These are phyloP conservation scores for Lophium mytilinum DNA, from an alignment of 495 filamentous ascomycete species.

Conservation along the genomic window DNA sequence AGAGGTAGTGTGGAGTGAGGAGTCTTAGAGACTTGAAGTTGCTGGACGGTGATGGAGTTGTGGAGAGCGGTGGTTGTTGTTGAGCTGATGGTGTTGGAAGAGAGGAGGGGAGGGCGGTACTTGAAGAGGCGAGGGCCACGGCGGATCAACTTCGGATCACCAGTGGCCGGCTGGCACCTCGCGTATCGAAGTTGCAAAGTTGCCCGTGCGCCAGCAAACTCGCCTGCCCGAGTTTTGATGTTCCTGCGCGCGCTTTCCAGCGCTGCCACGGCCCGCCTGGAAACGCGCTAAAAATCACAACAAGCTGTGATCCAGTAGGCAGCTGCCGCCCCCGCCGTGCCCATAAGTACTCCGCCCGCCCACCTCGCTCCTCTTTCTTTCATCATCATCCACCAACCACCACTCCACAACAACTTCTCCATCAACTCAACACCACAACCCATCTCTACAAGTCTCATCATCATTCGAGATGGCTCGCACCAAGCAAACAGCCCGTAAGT, in stretches of 20 bases:
- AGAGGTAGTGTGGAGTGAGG: conserved; percentile 23
- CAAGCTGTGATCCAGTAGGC: conserved; percentile 14
- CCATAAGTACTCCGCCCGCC: conserved; percentile 22
- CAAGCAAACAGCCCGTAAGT: conserved; percentile 98
- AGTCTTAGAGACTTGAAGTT: conserved; percentile 1
- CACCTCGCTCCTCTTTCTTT: conserved; percentile 39
- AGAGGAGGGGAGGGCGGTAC: neutral
- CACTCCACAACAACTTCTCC: conserved; percentile 32
- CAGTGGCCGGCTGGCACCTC: neutral
- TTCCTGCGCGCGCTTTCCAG: conserved; percentile 12
- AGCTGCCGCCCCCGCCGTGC: conserved; percentile 12
- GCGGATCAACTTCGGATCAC: conserved; percentile 14
- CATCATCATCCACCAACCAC: conserved; percentile 31
- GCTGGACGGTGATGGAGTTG: neutral
- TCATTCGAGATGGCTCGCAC: conserved; percentile 81
- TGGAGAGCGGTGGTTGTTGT: conserved; percentile 5
- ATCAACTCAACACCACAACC: conserved; percentile 28
- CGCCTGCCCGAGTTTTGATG: conserved; percentile 10
- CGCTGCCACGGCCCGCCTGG: neutral
- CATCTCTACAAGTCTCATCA: conserved; percentile 1
- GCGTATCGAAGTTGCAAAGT: neutral
- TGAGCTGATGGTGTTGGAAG: conserved; percentile 3
- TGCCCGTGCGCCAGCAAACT: conserved; percentile 2
- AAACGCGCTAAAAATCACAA: conserved; percentile 16
- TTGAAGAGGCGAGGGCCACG: neutral